Evolutionary conservation across 805 yeast genomes (phyloP).

Genomic region (Blastobotrys muscicola): DNA sequence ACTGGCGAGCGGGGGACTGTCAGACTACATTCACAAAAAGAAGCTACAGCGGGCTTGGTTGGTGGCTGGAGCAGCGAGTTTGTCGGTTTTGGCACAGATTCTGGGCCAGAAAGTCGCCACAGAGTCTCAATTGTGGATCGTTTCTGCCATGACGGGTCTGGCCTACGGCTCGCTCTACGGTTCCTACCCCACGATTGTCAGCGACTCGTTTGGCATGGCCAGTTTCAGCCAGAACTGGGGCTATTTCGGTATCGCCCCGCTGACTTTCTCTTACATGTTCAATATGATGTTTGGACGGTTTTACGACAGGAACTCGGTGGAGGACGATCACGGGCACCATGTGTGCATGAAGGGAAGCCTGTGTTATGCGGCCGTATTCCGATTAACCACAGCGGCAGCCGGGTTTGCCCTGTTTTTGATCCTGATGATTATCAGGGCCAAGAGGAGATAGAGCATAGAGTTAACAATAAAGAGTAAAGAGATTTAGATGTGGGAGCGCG

Average conservation of each 20-base stretch:
- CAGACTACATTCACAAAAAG: slow-evolving; percentile 47
- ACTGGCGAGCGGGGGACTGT: slow-evolving; percentile 49
- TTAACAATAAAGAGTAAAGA: not conserved
- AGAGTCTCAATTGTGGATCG: slow-evolving; percentile 33
- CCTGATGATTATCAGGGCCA: slow-evolving; percentile 1
- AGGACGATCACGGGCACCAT: slow-evolving; percentile 15
- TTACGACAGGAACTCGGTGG: slow-evolving; percentile 41
- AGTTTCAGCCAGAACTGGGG: slow-evolving; percentile 71
- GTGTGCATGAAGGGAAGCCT: slow-evolving; percentile 15
- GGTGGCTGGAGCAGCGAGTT: slow-evolving; percentile 41
- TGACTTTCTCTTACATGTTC: slow-evolving; percentile 48
- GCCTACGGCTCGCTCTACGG: slow-evolving; percentile 70
- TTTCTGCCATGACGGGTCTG: slow-evolving; percentile 53
- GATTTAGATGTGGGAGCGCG: no score
- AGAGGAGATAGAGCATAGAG: not conserved
- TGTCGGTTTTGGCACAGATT: slow-evolving; percentile 43
- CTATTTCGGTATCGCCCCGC: slow-evolving; percentile 54
- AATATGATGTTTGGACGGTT: slow-evolving; percentile 54
- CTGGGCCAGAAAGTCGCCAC: slow-evolving; percentile 35
- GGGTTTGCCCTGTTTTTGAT: slow-evolving; percentile 8
- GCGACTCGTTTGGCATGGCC: slow-evolving; percentile 62
- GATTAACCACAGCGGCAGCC: slow-evolving; percentile 11
- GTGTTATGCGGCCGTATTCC: slow-evolving; percentile 17
- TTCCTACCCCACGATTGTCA: slow-evolving; percentile 63
- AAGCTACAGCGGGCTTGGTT: slow-evolving; percentile 44